Conservation (phyloP, 495 filamentous ascomycete species). For the Articulospora tetracladia region DNA sequence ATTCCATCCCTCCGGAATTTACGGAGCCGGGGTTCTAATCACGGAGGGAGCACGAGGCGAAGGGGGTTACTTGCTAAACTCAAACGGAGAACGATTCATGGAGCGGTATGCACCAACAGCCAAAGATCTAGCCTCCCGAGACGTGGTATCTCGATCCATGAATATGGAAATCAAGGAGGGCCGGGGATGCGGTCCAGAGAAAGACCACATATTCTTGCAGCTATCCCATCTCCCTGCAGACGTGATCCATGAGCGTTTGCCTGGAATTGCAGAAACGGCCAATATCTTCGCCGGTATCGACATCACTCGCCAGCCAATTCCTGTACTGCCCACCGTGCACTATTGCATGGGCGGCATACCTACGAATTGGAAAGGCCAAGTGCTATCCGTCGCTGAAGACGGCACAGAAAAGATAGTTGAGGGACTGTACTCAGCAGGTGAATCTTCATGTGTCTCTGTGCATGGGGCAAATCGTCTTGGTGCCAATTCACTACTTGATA, state of each 20-base stretch:
- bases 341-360: slow-evolving; percentile 27
- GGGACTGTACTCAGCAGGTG: slow-evolving; percentile 23
- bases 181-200: slow-evolving; percentile 21
- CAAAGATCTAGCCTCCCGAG: slow-evolving; percentile 22
- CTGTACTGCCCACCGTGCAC: slow-evolving; percentile 24
- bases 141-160: slow-evolving; percentile 24
- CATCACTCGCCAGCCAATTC: slow-evolving; percentile 25
- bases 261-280: slow-evolving; percentile 25
- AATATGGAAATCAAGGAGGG: slow-evolving; percentile 26
- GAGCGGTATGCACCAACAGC: slow-evolving; percentile 26
- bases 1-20: slow-evolving; percentile 26
- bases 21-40: slow-evolving; percentile 23
- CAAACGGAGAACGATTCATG: slow-evolving; percentile 25
- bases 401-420: slow-evolving; percentile 21
- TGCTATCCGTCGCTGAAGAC: slow-evolving; percentile 16
- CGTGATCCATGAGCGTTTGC: slow-evolving; percentile 20
- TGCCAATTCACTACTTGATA: slow-evolving; percentile 25
- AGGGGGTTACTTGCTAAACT: slow-evolving; percentile 24
- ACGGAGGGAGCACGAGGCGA: slow-evolving; percentile 25
- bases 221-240: slow-evolving; percentile 22
- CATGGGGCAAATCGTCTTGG: slow-evolving; percentile 26
- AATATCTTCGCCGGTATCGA: slow-evolving; percentile 25
- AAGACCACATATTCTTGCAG: slow-evolving; percentile 27
- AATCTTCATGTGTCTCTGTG: slow-evolving; percentile 25
- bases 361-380: slow-evolving; percentile 26